Base-by-base conservation (phyloP, 371 early-diverging fungal genomes). In the Saksenaea oblongispora region DNA sequence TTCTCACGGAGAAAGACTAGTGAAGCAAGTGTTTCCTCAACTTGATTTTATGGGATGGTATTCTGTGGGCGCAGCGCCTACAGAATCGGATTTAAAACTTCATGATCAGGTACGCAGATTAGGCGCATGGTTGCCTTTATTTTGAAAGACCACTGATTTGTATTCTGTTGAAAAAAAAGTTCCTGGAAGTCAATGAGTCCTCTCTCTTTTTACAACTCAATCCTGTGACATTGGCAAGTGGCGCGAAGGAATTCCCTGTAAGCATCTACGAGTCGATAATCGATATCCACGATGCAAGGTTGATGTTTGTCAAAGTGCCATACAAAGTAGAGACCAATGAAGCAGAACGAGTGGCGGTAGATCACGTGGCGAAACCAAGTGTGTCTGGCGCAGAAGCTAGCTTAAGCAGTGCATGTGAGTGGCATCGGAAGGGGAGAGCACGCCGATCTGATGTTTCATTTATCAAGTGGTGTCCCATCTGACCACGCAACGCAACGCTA, bases 31-130 rank as follows among this genome's bases (percentile, higher is more conserved):
- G 27, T 95, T 93, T 70, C 93, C 93, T 1, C 77, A 83, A 15
- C 86, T 88, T 42, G 95, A 95, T 57, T 84, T 93, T 57, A 80
- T 95, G 65, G 95, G 95, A 1, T 95, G 95, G 95, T 95, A 95
- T 60, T 74, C 90, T 3, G 74, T 89, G 18, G 93, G 93, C 11
- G 51, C 76, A 1, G 65, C 66, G 8, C 92, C 91, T 17, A 79
- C 88, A 3, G 75, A 78, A 53, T 34, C 73, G 7, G 92, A 93
- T 42, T 70, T 93, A 28, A 79, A 84, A 44, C 73, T 92, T 15
- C 92, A 93, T 71, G 84, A 90, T 55, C 93, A 92, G 80, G 91
- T 89, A 77, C 54, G 26, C 27, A 35, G 47, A 15, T 35, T 15
- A 36, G 13, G 18, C 7, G 31, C 31, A 31, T 31, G n/a, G n/a